phyloP scores from a whole-genome alignment of 441 rosid genomes.

The Erodium texanum region DNA sequence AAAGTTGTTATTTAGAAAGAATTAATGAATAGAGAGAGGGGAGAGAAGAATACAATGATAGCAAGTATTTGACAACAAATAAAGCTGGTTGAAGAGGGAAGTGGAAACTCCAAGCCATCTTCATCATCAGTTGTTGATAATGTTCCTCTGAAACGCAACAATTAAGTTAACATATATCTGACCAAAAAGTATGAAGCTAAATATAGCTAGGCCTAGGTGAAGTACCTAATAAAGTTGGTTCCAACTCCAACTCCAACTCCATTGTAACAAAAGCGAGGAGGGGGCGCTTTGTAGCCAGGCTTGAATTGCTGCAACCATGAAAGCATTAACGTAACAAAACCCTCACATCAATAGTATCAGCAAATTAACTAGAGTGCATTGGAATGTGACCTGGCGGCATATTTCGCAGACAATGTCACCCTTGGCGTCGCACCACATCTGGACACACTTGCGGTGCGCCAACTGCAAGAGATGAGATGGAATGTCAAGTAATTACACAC shows the following conservation, averaged over 20 bases:
- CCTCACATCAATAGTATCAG: too few relatives aligned
- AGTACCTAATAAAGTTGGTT: slow-evolving; percentile 54
- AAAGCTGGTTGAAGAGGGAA: slow-evolving; percentile 43
- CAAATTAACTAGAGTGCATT: too few relatives aligned
- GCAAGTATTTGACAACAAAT: slow-evolving; percentile 61
- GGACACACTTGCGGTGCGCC: slow-evolving; percentile 92
- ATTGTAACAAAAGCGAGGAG: slow-evolving; percentile 46
- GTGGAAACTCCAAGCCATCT: slow-evolving; percentile 31
- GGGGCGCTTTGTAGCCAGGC: slow-evolving; percentile 54
- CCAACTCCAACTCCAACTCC: slow-evolving; percentile 44
- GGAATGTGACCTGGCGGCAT: slow-evolving; percentile 94
- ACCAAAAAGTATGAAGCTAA: too few relatives aligned
- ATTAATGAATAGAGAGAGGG: too few relatives aligned
- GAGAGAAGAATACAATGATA: slow-evolving; percentile 39
- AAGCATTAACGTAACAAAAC: background rate
- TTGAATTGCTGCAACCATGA: slow-evolving; percentile 46
- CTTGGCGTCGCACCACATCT: slow-evolving; percentile 88
- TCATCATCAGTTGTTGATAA: slow-evolving; percentile 22
- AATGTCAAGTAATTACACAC: too few relatives aligned
- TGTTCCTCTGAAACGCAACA: too few relatives aligned
- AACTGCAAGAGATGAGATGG: too few relatives aligned
- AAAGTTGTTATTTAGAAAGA: too few relatives aligned
- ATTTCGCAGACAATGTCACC: slow-evolving; percentile 86
- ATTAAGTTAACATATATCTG: too few relatives aligned
- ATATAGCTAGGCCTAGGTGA: background rate